These are phyloP conservation scores for Populus trichocarpa DNA, from an alignment of 441 rosid genomes.

Conservation along the genomic window DNA sequence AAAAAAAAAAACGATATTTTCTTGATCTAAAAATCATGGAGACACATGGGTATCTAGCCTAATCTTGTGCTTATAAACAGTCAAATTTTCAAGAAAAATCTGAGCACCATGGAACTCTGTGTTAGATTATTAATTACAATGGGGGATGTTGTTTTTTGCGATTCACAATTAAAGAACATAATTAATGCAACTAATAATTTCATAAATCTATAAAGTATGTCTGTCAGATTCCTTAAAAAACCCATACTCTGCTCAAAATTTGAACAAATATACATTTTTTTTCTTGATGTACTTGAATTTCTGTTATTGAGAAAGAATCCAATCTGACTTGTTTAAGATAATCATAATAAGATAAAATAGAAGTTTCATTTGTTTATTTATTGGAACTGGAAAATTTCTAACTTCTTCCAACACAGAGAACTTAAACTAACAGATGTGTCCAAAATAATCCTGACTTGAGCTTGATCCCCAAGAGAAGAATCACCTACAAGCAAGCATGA, in stretches of 20 bases:
- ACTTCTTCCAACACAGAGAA: constrained; percentile 3
- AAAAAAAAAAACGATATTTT: background rate
- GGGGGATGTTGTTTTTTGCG: constrained; percentile 4
- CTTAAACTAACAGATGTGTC: constrained; percentile 25
- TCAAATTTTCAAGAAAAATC: constrained; percentile 10
- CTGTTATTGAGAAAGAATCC: constrained; percentile 21
- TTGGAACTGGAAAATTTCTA: constrained; percentile 31
- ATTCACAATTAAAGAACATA: constrained; percentile 27
- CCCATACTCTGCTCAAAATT: constrained; percentile 14
- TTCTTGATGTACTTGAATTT: constrained; percentile 2
- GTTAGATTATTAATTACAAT: constrained; percentile 4
- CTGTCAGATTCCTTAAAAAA: constrained; percentile 53
- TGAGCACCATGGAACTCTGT: constrained; percentile 20
- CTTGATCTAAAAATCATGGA: constrained; percentile 13
- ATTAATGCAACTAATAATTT: constrained; percentile 29
- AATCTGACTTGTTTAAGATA: constrained; percentile 20
- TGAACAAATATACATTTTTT: background rate
- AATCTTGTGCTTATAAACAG: constrained; percentile 22
- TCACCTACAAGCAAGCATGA: background rate
- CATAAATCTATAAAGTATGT: constrained; percentile 51
- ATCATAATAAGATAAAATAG: constrained; percentile 48
- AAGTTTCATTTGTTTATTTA: constrained; percentile 50
- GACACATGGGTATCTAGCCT: constrained; percentile 30
- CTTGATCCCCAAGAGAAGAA: constrained; percentile 13
- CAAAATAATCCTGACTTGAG: constrained; percentile 16